A percentile compares a stretch with the other conserved stretches of the same genome.
Evolutionary conservation across 2,329 filamentous ascomycete genomes (phyloP).

Genomic region (Arachnopeziza araneosa): DNA sequence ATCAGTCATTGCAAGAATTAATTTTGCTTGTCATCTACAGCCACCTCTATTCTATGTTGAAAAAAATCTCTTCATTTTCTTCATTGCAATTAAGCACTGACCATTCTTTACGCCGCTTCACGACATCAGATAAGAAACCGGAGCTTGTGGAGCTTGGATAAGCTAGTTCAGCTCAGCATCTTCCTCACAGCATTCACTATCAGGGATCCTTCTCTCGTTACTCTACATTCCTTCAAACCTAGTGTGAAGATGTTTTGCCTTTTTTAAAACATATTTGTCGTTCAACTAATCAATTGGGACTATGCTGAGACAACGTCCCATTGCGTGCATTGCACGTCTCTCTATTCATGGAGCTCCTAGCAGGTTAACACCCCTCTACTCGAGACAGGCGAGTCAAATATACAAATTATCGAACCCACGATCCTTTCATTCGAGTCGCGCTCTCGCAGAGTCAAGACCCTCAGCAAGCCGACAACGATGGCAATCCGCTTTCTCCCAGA

Average conservation of each 20-base stretch:
- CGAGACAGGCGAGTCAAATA: background rate
- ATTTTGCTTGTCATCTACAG: background rate
- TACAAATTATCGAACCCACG: background rate
- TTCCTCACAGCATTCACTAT: background rate
- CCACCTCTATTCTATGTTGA: background rate
- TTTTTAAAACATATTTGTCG: background rate
- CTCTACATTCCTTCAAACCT: background rate
- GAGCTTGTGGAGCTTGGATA: background rate
- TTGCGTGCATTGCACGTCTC: conserved; percentile 16
- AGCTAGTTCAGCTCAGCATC: background rate
- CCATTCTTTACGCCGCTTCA: background rate
- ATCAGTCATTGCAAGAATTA: background rate
- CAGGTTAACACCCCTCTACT: conserved; percentile 8
- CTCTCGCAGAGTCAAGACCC: background rate
- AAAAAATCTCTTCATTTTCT: background rate
- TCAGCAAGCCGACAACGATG: conserved; percentile 6
- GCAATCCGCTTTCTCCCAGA: conserved; percentile 6
- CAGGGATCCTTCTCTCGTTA: background rate
- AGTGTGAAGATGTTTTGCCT: conserved; percentile 6
- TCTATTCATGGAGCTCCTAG: conserved; percentile 3
- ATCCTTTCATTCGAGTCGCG: conserved; percentile 4
- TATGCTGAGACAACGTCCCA: conserved; percentile 22
- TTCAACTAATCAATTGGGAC: conserved; percentile 12
- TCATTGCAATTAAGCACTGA: background rate
- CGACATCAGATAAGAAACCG: conserved; percentile 1